Conservation (phyloP, 352 stramenopile species). For the Lagenidium giganteum region DNA sequence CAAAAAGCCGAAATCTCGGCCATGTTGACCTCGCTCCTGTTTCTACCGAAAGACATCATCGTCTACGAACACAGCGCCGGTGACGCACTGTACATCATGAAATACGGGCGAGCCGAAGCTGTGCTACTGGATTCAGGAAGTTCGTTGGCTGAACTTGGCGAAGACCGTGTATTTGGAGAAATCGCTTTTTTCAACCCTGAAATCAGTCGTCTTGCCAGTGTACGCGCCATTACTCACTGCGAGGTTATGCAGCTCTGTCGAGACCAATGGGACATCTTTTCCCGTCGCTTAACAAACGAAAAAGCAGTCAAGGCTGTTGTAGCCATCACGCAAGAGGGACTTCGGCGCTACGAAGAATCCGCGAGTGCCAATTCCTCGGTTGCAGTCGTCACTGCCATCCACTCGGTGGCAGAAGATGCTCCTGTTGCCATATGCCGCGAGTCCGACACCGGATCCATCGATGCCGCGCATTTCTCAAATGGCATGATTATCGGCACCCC, state of each 20-base stretch:
- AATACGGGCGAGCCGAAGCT: slow-evolving; percentile 12
- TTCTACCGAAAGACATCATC: slow-evolving; percentile 23
- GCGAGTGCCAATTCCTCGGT: too few relatives aligned
- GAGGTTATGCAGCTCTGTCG: slow-evolving; percentile 20
- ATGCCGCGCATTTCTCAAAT: too few relatives aligned
- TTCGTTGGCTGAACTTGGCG: slow-evolving; percentile 11
- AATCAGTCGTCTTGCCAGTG: slow-evolving; percentile 12
- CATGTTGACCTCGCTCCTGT: slow-evolving; percentile 16
- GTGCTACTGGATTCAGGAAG: slow-evolving; percentile 5
- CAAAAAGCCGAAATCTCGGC: slow-evolving; percentile 21
- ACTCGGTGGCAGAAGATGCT: too few relatives aligned
- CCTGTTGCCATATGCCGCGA: too few relatives aligned
- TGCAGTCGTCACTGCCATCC: too few relatives aligned
- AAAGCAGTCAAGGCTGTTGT: too few relatives aligned
- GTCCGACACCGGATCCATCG: too few relatives aligned
- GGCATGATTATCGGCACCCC: too few relatives aligned
- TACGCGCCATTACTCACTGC: slow-evolving; percentile 18
- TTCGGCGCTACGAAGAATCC: too few relatives aligned
- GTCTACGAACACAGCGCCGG: slow-evolving; percentile 17
- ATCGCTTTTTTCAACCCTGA: slow-evolving; percentile 21
- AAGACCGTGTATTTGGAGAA: slow-evolving; percentile 20
- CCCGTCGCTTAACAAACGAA: too few relatives aligned
- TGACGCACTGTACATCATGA: slow-evolving; percentile 18
- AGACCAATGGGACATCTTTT: too few relatives aligned
- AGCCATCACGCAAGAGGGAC: too few relatives aligned